Percentiles rank a stretch among this genome's conserved stretches.
Evolutionary conservation across 768 basidiomycete genomes (phyloP).

Genomic region (Podaxis mareebaensis): DNA sequence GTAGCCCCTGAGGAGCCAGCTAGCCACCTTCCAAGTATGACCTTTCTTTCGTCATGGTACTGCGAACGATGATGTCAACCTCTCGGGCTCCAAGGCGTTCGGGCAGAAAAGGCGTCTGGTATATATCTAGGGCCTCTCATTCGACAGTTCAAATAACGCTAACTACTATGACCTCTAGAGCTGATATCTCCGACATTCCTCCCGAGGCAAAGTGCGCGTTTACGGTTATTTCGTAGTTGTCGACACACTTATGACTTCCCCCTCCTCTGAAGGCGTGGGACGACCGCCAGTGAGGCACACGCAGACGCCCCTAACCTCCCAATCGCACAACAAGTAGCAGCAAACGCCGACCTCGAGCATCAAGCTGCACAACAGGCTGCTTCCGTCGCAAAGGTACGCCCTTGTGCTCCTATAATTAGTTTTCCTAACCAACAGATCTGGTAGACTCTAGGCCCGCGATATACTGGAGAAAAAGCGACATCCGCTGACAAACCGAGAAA

Average conservation of each 20-base stretch:
- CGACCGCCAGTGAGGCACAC: constrained; percentile 56
- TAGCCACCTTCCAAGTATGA: not conserved
- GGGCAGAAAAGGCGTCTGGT: not conserved
- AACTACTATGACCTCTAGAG: constrained; percentile 28
- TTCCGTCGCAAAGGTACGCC: constrained; percentile 48
- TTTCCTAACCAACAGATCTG: not conserved
- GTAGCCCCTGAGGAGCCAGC: not conserved
- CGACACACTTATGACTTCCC: not conserved
- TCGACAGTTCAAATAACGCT: not conserved
- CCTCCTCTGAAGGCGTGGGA: constrained; percentile 38
- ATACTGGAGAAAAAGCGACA: constrained; percentile 35
- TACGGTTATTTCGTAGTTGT: not conserved
- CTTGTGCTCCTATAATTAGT: not conserved
- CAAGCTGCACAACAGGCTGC: constrained; percentile 55
- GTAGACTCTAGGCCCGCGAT: constrained; percentile 32
- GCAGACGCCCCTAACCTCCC: constrained; percentile 43
- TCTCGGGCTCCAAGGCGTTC: constrained; percentile 5
- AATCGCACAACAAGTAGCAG: constrained; percentile 45
- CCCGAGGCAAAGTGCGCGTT: constrained; percentile 33
- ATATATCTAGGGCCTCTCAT: not conserved
- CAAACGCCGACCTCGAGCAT: constrained; percentile 45
- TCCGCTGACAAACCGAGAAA: constrained; percentile 37
- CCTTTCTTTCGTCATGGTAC: not conserved
- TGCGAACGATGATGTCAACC: constrained; percentile 11
- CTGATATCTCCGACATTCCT: constrained; percentile 37